Base-by-base conservation (phyloP, 257 asterid species). In the Solanum ahanhuiri region DNA sequence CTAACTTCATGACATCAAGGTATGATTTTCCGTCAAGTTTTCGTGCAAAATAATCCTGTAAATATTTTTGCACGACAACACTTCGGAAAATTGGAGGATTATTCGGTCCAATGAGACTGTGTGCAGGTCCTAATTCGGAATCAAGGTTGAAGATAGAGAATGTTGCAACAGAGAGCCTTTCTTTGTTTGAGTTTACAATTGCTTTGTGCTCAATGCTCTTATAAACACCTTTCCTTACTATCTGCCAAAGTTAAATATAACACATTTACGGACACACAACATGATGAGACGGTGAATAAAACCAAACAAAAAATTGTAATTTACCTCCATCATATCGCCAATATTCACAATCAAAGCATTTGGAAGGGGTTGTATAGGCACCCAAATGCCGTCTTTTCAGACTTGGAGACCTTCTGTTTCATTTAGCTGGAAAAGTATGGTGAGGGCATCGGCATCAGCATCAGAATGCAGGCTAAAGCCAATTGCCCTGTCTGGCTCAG, bases 301-400 rank as follows among this genome's bases (percentile, higher is more conserved):
- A 43, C 51, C 51, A 43, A 43, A 12, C 51, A 4, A 33, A 20
- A 18, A 7, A 18, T 7, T 15, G 41, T 14, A n/a, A 22, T 11
- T 51, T 82, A 91, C 95, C 95, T 91, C 95, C 90, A 91, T 76
- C n/a, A 91, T 86, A 81, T 92, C 94, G 18, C 95, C 94, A 81
- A 93, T 81, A 57, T 92, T 93, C 88, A 89, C 90, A 8, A 93
- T 66, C 33, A 93, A 90, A 22, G 95, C 93, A 81, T 92, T 63
- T 20, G 45, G 90, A 37, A 89, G 91, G 11, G 94, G 94, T 30
- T 86, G 86, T 34, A 92, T 88, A 1, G 89, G 86, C 35, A 93
- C 39, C 95, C 95, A 93, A n/a, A 71, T 81, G 22, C 91, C 92
- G 45, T 91, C 90, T 58, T 87, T 91, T 7, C 89, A 87, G 54